Evolutionary conservation across 2,329 filamentous ascomycete genomes (phyloP).

Genomic region (Aspergillus ochraceus): DNA sequence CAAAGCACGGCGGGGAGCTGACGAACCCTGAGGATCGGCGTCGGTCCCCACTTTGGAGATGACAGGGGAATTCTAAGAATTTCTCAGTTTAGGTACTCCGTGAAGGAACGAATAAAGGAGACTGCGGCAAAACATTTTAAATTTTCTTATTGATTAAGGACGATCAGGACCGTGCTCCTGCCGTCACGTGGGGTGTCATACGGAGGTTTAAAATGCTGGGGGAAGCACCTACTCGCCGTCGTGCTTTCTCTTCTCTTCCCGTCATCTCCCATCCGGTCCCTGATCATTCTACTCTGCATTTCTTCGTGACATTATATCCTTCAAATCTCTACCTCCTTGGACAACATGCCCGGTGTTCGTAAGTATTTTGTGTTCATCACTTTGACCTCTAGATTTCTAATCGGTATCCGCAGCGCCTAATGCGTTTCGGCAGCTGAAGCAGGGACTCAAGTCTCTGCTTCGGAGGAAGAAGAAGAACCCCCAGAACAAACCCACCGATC

Average conservation of each 20-base stretch:
- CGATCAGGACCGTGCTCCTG: background rate
- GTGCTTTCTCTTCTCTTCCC: background rate
- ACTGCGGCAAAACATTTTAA: background rate
- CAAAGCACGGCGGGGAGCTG: background rate
- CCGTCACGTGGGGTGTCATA: background rate
- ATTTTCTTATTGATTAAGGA: background rate
- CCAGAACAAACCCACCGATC: constrained; percentile 11
- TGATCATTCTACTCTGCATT: background rate
- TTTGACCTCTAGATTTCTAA: background rate
- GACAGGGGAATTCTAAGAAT: background rate
- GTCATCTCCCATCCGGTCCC: background rate
- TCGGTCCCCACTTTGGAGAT: background rate
- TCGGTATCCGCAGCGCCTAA: constrained; percentile 25
- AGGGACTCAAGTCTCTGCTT: constrained; percentile 33
- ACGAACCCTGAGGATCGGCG: background rate
- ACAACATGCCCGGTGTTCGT: constrained; percentile 38
- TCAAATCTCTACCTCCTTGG: background rate
- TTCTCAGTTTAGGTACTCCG: background rate
- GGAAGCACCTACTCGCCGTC: background rate
- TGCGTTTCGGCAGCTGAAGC: constrained; percentile 35
- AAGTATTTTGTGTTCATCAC: constrained; percentile 16
- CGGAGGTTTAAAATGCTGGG: background rate
- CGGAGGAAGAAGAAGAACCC: constrained; percentile 31
- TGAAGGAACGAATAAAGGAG: background rate
- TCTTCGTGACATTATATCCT: background rate